Evolutionary conservation across 2,329 filamentous ascomycete species (phyloP), one percentile per base, ranked within the genome.

Genomic region (Helotiales sp.): DNA sequence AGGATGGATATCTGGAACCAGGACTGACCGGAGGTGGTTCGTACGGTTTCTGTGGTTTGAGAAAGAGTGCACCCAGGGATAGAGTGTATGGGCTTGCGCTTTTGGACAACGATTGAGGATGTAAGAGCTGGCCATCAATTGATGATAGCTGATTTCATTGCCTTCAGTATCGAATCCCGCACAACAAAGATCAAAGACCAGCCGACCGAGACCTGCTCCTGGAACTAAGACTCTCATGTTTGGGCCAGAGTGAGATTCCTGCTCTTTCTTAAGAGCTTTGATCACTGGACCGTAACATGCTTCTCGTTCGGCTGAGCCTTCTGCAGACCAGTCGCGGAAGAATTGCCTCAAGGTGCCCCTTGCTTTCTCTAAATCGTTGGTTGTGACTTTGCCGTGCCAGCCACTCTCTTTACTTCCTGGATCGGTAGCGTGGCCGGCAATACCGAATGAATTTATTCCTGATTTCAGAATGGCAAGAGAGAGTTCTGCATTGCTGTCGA

Each of bases 111-210:
- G 85, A 78, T 95, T 94, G 57, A 94, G 86, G 17, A 94, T 86
- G 76, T 92, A 90, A 0, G 86, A 87, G 6, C 92, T 96, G 1
- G 93, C 93, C 66, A 98, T 84, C n/a, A 99, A 86, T 78, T 97
- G 93, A 78, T 99, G 96, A 76, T 97, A 98, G 2, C 94, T 97
- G 69, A 98, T 97, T 80, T 99, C 92, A 76, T 97, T 98, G 30
- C 95, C 95, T 78, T 97, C 93, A 0, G 89, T 87, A 11, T 86
- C 81, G 78, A 89, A 96, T 11, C 96, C 94, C 0, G 82, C 83
- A 30, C 82, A 82, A 76, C 90, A 93, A 15, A 98, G 83, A 52
- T 99, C 96, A 75, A 96, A 97, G 0, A 98, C 92, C 1, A 98
- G 82, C 15, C 96, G 87, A 2, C 93, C 96, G 1, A 99, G 83